phyloP scores from a whole-genome alignment of 768 basidiomycete species.

The Podaxis mareebaensis region DNA sequence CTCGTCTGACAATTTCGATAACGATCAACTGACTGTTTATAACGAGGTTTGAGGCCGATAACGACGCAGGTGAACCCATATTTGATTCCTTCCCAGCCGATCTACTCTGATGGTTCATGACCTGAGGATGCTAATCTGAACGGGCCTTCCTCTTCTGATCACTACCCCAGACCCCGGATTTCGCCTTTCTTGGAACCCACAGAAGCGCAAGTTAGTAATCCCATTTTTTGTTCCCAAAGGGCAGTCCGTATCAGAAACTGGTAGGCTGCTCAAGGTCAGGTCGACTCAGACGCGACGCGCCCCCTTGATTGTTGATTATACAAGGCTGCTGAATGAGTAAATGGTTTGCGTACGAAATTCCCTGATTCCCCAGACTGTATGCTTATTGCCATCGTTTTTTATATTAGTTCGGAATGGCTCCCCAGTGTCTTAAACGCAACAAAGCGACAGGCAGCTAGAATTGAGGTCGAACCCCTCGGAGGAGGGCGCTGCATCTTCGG shows the following conservation, averaged over 20 bases:
- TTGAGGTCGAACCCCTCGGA: neutral
- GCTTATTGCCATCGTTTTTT: too few relatives aligned
- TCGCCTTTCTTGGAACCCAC: constrained; percentile 3
- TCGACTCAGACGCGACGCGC: too few relatives aligned
- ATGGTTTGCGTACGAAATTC: too few relatives aligned
- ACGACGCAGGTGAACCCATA: neutral
- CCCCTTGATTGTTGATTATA: too few relatives aligned
- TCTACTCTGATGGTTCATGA: neutral
- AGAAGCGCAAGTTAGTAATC: neutral
- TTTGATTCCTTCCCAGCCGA: neutral
- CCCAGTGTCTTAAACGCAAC: neutral
- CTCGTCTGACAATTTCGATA: neutral
- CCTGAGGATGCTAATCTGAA: neutral
- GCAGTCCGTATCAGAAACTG: neutral
- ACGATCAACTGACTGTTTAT: neutral
- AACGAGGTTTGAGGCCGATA: neutral
- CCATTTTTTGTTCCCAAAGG: neutral
- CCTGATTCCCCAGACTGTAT: too few relatives aligned
- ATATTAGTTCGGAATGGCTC: too few relatives aligned
- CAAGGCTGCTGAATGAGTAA: too few relatives aligned
- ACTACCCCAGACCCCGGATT: constrained; percentile 15
- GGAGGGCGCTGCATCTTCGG: constrained; percentile 3
- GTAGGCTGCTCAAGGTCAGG: neutral
- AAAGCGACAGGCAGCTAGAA: neutral
- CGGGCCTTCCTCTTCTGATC: neutral